A percentile compares a stretch with the other conserved stretches of the same genome.
These are phyloP conservation scores for Solanum appendiculatum DNA, from an alignment of 257 asterid genomes.

Conservation along the genomic window DNA sequence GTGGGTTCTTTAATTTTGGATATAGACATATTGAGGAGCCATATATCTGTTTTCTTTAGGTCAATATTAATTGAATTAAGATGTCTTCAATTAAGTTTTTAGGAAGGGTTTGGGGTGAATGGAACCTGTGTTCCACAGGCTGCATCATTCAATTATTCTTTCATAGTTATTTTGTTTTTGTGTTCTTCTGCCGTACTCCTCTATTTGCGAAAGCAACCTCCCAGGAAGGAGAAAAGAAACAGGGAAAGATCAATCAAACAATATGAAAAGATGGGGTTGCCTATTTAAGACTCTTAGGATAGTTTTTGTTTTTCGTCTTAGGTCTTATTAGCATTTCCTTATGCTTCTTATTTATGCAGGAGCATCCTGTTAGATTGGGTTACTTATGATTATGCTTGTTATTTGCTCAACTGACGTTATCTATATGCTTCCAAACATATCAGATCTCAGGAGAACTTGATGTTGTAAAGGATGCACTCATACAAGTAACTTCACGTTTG, in stretches of 20 bases:
- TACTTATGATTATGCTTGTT: background rate
- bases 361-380: background rate
- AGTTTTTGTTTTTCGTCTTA: background rate
- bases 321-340: background rate
- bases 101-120: background rate
- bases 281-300: background rate
- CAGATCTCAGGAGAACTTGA: constrained; percentile 16
- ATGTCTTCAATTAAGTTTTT: background rate
- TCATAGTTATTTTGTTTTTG: background rate
- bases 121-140: background rate
- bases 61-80: background rate
- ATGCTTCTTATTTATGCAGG: background rate
- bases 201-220: background rate
- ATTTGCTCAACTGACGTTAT: background rate
- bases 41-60: background rate
- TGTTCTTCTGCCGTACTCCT: background rate
- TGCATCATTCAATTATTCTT: background rate
- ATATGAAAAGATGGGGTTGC: background rate
- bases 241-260: background rate
- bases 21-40: background rate
- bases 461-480: constrained; percentile 9
- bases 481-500: constrained; percentile 17
- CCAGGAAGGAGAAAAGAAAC: background rate
- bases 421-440: background rate
- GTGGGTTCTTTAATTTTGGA: background rate